phyloP scores from a whole-genome alignment of 1,284 basidiomycete species.

The Boletus subluridellus region DNA sequence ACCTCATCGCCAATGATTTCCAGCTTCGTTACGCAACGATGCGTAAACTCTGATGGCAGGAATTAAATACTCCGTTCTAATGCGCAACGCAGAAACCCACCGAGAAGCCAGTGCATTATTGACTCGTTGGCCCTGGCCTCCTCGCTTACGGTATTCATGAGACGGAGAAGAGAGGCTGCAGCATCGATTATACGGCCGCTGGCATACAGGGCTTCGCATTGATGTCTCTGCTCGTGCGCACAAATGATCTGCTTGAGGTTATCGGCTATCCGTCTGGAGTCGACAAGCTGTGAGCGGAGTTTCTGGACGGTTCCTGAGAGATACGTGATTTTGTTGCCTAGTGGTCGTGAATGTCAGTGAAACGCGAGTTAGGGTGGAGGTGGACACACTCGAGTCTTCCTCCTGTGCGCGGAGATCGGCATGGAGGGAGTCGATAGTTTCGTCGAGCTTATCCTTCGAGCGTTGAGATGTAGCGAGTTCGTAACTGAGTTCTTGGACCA shows the following conservation, averaged over 20 bases:
- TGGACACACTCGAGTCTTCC: not conserved
- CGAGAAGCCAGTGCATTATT: slow-evolving; percentile 1
- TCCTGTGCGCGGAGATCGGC: not conserved
- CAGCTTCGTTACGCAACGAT: not conserved
- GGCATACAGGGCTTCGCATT: not conserved
- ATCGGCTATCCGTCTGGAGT: not conserved
- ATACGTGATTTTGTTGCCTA: not conserved
- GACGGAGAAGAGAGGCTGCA: not conserved
- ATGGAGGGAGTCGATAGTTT: not conserved
- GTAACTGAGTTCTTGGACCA: not conserved
- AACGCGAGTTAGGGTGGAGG: not conserved
- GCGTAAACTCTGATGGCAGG: slow-evolving; percentile 5
- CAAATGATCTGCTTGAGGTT: not conserved
- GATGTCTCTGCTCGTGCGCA: not conserved
- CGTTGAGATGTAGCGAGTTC: not conserved
- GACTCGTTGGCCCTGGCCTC: not conserved
- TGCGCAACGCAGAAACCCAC: not conserved
- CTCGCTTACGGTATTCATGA: not conserved
- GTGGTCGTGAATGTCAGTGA: not conserved
- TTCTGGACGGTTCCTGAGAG: not conserved
- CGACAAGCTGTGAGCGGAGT: not conserved
- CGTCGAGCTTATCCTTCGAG: not conserved
- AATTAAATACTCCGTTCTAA: not conserved
- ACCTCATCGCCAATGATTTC: slow-evolving; percentile 7
- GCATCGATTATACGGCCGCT: not conserved